Evolutionary conservation across 176 grass and related monocot genomes (phyloP).

Genomic region (Triticum timopheevii): DNA sequence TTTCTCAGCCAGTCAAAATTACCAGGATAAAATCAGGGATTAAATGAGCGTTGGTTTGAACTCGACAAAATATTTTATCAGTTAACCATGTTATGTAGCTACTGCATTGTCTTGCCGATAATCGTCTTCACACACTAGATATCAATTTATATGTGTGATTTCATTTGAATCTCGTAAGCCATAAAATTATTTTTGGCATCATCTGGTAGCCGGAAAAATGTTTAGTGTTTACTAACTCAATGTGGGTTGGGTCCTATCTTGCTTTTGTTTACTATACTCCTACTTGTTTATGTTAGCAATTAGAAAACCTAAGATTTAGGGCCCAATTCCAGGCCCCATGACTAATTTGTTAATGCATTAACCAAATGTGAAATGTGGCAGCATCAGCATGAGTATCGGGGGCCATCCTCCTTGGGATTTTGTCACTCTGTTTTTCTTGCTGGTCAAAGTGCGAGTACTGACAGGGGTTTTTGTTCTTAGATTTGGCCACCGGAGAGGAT

Average conservation of each 20-base stretch:
- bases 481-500: constrained; percentile 48
- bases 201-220: not conserved
- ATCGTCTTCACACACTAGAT: not conserved
- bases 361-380: constrained; percentile 7
- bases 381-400: not conserved
- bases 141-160: not conserved
- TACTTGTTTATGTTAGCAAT: not conserved
- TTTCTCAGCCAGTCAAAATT: not conserved
- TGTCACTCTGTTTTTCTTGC: not conserved
- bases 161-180: not conserved
- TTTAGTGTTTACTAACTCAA: not conserved
- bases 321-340: not conserved
- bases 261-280: not conserved
- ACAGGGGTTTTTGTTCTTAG: constrained; percentile 28
- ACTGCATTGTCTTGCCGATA: not conserved
- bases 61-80: not conserved
- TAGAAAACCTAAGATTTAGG: not conserved
- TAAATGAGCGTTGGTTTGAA: not conserved
- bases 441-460: constrained; percentile 19
- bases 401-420: not conserved
- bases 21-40: not conserved
- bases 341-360: not conserved
- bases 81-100: not conserved
- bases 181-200: not conserved
- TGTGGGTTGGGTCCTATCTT: not conserved